Percentiles rank a stretch among this genome's conserved stretches.
Conservation (phyloP, 2,329 filamentous ascomycete genomes). For the Exophiala aquamarina region DNA sequence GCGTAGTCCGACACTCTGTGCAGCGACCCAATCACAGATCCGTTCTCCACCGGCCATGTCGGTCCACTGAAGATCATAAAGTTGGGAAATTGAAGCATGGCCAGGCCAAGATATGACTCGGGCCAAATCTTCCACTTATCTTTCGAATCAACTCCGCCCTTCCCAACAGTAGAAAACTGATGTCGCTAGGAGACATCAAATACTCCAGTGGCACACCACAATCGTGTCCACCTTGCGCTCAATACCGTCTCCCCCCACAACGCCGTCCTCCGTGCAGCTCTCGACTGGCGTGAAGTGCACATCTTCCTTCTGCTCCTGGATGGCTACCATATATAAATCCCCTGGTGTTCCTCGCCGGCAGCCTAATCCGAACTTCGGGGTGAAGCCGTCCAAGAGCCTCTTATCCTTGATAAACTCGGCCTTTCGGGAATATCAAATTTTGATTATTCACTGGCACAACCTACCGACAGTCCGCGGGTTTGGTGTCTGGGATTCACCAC, state of each 20-base stretch:
- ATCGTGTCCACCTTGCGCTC: conserved; percentile 31
- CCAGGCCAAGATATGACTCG: conserved; percentile 24
- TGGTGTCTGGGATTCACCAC: conserved; percentile 36
- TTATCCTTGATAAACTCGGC: conserved; percentile 51
- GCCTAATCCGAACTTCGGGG: conserved; percentile 39
- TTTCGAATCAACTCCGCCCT: conserved; percentile 38
- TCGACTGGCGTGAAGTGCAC: conserved; percentile 49
- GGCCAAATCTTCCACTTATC: conserved; percentile 40
- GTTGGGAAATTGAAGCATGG: conserved; percentile 25
- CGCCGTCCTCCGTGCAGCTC: conserved; percentile 45
- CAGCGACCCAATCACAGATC: conserved; percentile 41
- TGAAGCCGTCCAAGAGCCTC: conserved; percentile 47
- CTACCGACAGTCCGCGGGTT: conserved; percentile 40
- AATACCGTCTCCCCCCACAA: conserved; percentile 35
- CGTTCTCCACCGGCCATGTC: conserved; percentile 46
- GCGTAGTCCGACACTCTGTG: conserved; percentile 40
- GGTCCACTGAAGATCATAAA: conserved; percentile 27
- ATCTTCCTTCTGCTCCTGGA: conserved; percentile 50
- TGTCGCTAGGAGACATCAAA: conserved; percentile 40
- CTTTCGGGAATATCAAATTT: conserved; percentile 49
- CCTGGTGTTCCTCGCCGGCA: conserved; percentile 46
- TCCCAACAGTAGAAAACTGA: conserved; percentile 41
- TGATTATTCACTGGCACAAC: conserved; percentile 37
- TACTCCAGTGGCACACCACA: conserved; percentile 44
- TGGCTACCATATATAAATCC: conserved; percentile 51